phyloP scores from a whole-genome alignment of 768 basidiomycete genomes.

The Boletus edulis region DNA sequence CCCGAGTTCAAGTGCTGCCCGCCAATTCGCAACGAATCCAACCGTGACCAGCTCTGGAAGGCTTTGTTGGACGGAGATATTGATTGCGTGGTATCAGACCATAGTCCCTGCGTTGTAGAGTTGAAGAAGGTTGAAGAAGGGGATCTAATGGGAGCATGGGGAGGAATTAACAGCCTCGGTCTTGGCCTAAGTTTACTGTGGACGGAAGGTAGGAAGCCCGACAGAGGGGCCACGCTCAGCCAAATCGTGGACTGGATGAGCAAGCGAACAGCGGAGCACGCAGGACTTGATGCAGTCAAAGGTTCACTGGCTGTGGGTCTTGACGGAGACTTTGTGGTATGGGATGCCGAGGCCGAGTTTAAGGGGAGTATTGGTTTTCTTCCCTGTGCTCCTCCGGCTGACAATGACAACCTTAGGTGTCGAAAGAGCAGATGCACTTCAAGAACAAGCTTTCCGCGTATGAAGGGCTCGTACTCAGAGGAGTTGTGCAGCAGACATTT shows the following conservation, averaged over 20 bases:
- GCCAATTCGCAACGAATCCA: conserved; percentile 74
- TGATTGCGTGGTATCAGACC: conserved; percentile 94
- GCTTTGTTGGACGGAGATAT: conserved; percentile 81
- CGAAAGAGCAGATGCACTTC: conserved; percentile 71
- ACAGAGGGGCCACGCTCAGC: conserved; percentile 49
- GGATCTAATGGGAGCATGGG: conserved; percentile 90
- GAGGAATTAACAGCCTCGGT: conserved; percentile 89
- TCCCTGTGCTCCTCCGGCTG: neutral
- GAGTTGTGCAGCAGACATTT: conserved; percentile 74
- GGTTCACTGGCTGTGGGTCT: conserved; percentile 70
- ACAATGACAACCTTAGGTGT: conserved; percentile 49
- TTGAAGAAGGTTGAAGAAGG: conserved; percentile 79
- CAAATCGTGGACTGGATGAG: conserved; percentile 77
- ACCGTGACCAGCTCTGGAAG: conserved; percentile 76
- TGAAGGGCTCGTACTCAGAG: conserved; percentile 66
- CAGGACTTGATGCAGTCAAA: conserved; percentile 66
- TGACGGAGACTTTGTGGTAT: conserved; percentile 87
- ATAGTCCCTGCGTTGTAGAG: conserved; percentile 84
- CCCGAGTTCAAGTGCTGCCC: conserved; percentile 97
- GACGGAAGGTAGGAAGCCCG: conserved; percentile 70
- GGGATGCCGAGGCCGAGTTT: conserved; percentile 59
- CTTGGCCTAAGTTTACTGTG: conserved; percentile 86
- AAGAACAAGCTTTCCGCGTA: conserved; percentile 96
- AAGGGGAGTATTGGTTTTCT: conserved; percentile 30
- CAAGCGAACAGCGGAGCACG: conserved; percentile 73